Evolutionary conservation across 192 early-diverging fungal species (phyloP), one percentile per base, ranked within the genome.

Genomic region (Backusella circina): DNA sequence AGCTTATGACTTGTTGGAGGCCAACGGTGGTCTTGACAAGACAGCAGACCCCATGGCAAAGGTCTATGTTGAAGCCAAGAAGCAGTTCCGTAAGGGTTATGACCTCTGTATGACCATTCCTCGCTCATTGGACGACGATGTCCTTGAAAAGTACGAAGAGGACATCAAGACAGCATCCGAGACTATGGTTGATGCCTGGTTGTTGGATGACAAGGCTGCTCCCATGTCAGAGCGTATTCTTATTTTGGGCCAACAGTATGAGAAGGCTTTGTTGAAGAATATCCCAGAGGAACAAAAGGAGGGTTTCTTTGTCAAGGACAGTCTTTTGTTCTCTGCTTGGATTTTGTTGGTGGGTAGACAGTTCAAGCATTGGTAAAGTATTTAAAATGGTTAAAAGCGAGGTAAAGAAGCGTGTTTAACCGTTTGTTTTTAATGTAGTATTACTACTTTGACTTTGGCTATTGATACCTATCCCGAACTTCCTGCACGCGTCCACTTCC

Each of bases 171-270:
- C 80, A 5, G 81, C 87, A 6, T 85, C 88, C 54, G 84, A 87
- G 69, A 81, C 78, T 74, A 81, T 90, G 50, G 86, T 90, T 66
- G 75, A 79, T 44, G 88, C 88, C 23, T 90, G 86, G 82, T 75
- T 90, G 51, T 75, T 90, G 68, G 88, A 90, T 76, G 88, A 90
- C 65, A 88, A 88, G 77, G 88, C 87, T 32, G 85, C 86, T 51
- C 80, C 83, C 44, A 86, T 90, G 86, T 86, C 86, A 65, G 84
- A 86, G 54, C 78, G 88, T 32, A 85, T 90, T 21, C 81, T 90
- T 51, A 85, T 86, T 74, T 83, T 90, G 51, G 88, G 86, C 28
- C 87, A 90, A 71, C 88, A 90, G 76, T 90, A 88, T 33, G 88
- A 90, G 72, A 84, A 84, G 76, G 76, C 78, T n/a, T 39, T 79